phyloP scores from a whole-genome alignment of 2,329 filamentous ascomycete genomes.

The Ceratocystis ficicola region DNA sequence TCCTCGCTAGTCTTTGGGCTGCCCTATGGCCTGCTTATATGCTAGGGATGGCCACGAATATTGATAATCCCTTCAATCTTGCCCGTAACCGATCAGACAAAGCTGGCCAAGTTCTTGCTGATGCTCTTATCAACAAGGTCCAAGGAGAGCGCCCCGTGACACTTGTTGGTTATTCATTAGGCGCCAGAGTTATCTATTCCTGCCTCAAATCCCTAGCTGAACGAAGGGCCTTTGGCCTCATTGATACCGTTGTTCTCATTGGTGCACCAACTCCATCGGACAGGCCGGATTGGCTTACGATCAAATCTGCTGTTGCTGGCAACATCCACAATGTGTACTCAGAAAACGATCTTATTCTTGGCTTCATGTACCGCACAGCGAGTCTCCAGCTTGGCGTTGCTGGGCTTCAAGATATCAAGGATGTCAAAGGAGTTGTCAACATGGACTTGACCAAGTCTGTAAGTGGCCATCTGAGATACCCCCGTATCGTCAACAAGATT shows the following conservation, averaged over 20 bases:
- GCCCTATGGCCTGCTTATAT: conserved; percentile 60
- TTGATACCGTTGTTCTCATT: conserved; percentile 74
- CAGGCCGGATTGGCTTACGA: conserved; percentile 58
- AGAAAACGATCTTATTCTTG: conserved; percentile 75
- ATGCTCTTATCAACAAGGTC: conserved; percentile 67
- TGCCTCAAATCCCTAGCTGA: conserved; percentile 68
- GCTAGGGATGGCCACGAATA: conserved; percentile 51
- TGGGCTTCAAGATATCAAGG: conserved; percentile 61
- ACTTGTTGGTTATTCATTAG: conserved; percentile 69
- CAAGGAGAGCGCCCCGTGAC: conserved; percentile 74
- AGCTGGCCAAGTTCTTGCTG: conserved; percentile 65
- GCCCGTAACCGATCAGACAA: conserved; percentile 68
- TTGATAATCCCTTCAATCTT: conserved; percentile 74
- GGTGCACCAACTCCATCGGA: conserved; percentile 68
- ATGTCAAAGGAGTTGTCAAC: conserved; percentile 52
- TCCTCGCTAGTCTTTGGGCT: conserved; percentile 54
- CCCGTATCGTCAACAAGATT: conserved; percentile 40
- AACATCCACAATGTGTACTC: conserved; percentile 81
- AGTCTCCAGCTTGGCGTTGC: conserved; percentile 74
- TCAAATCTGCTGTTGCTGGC: conserved; percentile 68
- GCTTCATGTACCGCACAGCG: conserved; percentile 74
- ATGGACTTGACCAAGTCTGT: conserved; percentile 43
- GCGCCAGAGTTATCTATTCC: conserved; percentile 68
- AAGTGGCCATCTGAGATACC: conserved; percentile 42
- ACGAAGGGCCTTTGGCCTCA: conserved; percentile 65